Evolutionary conservation across 2,329 filamentous ascomycete species (phyloP).

Genomic region (Shiraia sp.): DNA sequence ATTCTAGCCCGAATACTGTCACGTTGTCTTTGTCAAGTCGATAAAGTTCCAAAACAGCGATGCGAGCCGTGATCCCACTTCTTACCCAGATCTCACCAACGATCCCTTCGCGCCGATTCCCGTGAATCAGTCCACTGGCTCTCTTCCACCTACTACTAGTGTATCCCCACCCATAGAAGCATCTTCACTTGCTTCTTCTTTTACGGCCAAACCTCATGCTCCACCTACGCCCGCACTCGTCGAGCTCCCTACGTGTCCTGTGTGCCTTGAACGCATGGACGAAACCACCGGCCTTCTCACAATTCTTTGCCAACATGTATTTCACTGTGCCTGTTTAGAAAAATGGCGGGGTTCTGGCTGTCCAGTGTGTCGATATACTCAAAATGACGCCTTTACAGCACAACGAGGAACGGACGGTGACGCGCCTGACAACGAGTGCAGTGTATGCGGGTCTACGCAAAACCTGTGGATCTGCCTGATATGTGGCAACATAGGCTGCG

Average conservation of each 20-base stretch:
- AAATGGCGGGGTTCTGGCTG: constrained; percentile 96
- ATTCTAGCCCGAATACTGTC: constrained; percentile 81
- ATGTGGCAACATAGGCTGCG: constrained; percentile 90
- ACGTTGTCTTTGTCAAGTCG: constrained; percentile 91
- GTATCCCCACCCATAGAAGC: constrained; percentile 42
- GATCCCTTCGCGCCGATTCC: constrained; percentile 67
- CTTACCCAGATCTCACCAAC: constrained; percentile 64
- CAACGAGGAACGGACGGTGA: constrained; percentile 43
- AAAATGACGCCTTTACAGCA: constrained; percentile 55
- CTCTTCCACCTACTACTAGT: constrained; percentile 31
- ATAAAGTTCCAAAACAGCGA: constrained; percentile 78
- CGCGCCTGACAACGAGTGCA: constrained; percentile 70
- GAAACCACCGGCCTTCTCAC: constrained; percentile 94
- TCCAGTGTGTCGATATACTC: constrained; percentile 90
- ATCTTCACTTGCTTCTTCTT: constrained; percentile 46
- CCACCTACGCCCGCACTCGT: constrained; percentile 82
- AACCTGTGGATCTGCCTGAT: constrained; percentile 97
- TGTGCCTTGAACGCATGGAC: constrained; percentile 97
- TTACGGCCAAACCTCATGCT: constrained; percentile 65
- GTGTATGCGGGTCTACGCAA: constrained; percentile 74
- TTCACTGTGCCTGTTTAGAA: constrained; percentile 93
- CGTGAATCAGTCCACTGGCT: constrained; percentile 39
- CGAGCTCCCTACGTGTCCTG: constrained; percentile 92
- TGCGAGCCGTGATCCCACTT: constrained; percentile 48
- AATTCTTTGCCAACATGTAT: constrained; percentile 95